phyloP scores from a whole-genome alignment of 73 alveolate species.

The Paramecium primaurelia region DNA sequence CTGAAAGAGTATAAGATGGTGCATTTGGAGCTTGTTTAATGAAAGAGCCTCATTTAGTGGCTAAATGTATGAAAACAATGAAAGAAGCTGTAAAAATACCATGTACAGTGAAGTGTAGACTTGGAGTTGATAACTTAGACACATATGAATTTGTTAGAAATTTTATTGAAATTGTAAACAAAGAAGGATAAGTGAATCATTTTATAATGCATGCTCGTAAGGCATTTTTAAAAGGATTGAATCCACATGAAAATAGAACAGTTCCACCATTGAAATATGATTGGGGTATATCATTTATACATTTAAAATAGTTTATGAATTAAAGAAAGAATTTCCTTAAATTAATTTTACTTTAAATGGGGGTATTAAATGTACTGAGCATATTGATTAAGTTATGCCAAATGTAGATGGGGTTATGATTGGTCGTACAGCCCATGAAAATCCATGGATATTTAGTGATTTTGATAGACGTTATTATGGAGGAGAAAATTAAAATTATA shows the following conservation, averaged over 20 bases:
- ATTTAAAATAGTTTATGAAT: slow-evolving; percentile 66
- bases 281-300: slow-evolving; percentile 36
- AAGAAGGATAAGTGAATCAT: slow-evolving; percentile 78
- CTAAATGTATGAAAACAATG: slow-evolving; percentile 76
- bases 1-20: slow-evolving; percentile 85
- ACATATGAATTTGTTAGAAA: slow-evolving; percentile 79
- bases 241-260: slow-evolving; percentile 90
- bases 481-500: slow-evolving; percentile 64
- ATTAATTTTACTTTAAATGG: slow-evolving; percentile 91
- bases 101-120: slow-evolving; percentile 93
- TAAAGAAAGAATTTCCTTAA: slow-evolving; percentile 85
- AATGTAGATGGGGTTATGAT: slow-evolving; percentile 89
- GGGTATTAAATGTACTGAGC: slow-evolving; percentile 71
- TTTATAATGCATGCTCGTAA: slow-evolving; percentile 95
- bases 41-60: slow-evolving; percentile 91
- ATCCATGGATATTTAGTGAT: slow-evolving; percentile 87
- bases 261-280: slow-evolving; percentile 91
- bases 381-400: slow-evolving; percentile 68
- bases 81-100: slow-evolving; percentile 71
- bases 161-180: slow-evolving; percentile 77
- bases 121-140: slow-evolving; percentile 94
- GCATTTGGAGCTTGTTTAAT: slow-evolving; percentile 95
- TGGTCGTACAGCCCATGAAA: slow-evolving; percentile 92
- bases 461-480: slow-evolving; percentile 80
- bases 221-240: slow-evolving; percentile 87